Base-by-base conservation (phyloP, 768 basidiomycete species). In the Naematelia encephala region DNA sequence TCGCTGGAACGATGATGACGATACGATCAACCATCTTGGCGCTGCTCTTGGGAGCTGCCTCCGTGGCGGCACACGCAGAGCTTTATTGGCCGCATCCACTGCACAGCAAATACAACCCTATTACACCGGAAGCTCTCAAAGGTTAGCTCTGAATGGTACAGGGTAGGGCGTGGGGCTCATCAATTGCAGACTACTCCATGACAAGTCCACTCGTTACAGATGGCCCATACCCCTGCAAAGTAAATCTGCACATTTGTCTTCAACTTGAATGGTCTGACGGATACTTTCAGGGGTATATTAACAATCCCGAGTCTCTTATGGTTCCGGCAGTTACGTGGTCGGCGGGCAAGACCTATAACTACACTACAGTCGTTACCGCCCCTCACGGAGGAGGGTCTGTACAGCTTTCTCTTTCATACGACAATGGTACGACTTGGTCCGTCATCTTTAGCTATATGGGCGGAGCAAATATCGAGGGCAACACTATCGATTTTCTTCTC, bases 341-440 rank as follows among this genome's bases (percentile, higher is more conserved):
- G 3, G 78, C 79, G 1, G 79, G 79, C 5, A 47, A 62, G 22
- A 61, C 64, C 13, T 57, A 78, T 52, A 65, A 57, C 21, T 63
- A 68, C 56, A 65, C 70, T 29, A 56, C 78, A 3, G 71, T 65
- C 4, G 73, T 70, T 8, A 73, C 73, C 5, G 78, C 77, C 0
- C 68, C 65, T 0, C 79, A 80, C 58, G 67, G 58, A 4, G 79
- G 79, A 19, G 79, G 79, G 1, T 78, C 77, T 25, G 79, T 78
- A 60, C 79, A 80, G 56, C 67, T 76, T 45, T 70, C 74, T 2
- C 62, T 80, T 63, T 75, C 74, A 16, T 79, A 79, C 68, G 79
- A 80, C 57, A 59, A 73, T 46, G 79, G 79, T n/a, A 58, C 56
- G 23, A 78, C 74, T 4, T 80, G 78, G 66, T 72, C 73, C 27